Conservation (phyloP, 2,329 filamentous ascomycete species). For the Raffaelea arxii region DNA sequence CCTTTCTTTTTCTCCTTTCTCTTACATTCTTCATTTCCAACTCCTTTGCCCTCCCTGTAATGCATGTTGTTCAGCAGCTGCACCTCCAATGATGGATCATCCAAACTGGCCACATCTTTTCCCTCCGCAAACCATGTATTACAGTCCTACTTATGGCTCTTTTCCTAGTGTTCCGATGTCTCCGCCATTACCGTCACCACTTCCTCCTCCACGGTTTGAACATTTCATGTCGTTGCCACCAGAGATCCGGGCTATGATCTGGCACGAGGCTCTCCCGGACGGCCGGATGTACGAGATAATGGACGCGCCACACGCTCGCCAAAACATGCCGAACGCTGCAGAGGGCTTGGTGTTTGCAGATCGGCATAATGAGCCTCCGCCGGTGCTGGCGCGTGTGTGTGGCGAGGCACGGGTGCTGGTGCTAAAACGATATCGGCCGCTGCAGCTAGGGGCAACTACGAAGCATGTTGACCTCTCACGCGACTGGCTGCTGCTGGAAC, state of each 20-base stretch:
- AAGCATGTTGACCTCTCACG: conserved; percentile 35
- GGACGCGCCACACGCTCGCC: conserved; percentile 31
- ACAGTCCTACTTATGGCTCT: too few relatives aligned
- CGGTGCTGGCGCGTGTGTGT: conserved; percentile 32
- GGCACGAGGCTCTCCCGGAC: conserved; percentile 34
- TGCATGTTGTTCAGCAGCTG: neutral
- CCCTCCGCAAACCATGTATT: too few relatives aligned
- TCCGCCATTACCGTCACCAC: neutral
- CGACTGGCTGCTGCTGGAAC: conserved; percentile 36
- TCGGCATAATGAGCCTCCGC: conserved; percentile 33
- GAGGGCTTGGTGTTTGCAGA: conserved; percentile 37
- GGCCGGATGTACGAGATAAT: conserved; percentile 36
- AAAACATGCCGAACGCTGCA: conserved; percentile 27
- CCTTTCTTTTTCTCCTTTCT: neutral
- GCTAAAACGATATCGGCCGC: conserved; percentile 31
- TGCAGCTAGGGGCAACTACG: conserved; percentile 33
- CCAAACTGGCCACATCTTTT: neutral
- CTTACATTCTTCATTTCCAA: neutral
- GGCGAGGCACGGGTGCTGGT: conserved; percentile 33
- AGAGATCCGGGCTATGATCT: conserved; percentile 36
- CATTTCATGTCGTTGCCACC: conserved; percentile 26
- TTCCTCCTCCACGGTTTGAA: conserved; percentile 14
- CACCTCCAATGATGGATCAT: neutral
- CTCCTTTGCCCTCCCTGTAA: too few relatives aligned
- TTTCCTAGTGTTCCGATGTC: too few relatives aligned